Percentiles rank a stretch among this genome's conserved stretches.
phyloP scores from a whole-genome alignment of 1,284 basidiomycete species.

The Volvariella surrecta region DNA sequence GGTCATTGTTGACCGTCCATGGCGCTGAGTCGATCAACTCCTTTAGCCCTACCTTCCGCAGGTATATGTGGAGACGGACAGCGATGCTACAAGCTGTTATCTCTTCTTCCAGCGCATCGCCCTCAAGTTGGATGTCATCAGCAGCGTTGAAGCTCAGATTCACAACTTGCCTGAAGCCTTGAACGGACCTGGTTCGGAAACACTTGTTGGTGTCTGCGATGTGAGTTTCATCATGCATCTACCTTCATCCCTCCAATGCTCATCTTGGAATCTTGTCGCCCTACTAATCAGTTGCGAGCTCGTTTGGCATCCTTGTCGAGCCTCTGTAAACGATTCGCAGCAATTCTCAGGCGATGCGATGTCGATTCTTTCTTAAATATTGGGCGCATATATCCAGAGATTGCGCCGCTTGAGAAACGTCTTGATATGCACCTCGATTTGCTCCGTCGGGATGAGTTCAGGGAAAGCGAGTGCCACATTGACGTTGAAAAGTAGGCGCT shows the following conservation, averaged over 20 bases:
- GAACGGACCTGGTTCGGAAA: constrained; percentile 71
- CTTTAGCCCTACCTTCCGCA: constrained; percentile 77
- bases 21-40: too few species aligned
- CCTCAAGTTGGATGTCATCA: constrained; percentile 81
- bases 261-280: constrained; percentile 1
- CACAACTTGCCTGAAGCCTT: constrained; percentile 81
- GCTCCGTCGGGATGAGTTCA: constrained; percentile 81
- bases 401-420: constrained; percentile 82
- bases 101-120: constrained; percentile 87
- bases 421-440: constrained; percentile 88
- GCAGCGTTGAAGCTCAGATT: constrained; percentile 68
- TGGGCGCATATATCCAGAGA: constrained; percentile 79
- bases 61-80: constrained; percentile 79
- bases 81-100: constrained; percentile 80
- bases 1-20: constrained; percentile 2
- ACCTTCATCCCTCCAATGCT: not conserved
- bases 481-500: constrained; percentile 74
- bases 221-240: constrained; percentile 29
- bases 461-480: constrained; percentile 85
- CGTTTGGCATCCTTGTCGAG: constrained; percentile 73
- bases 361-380: constrained; percentile 78
- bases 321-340: constrained; percentile 82
- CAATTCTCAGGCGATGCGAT: constrained; percentile 70
- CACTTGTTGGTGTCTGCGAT: constrained; percentile 86
- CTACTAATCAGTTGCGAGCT: constrained; percentile 57